A percentile compares a stretch with the other conserved stretches of the same genome.
phyloP scores from a whole-genome alignment of 2,329 filamentous ascomycete species.

The Microcyclospora pomicola region DNA sequence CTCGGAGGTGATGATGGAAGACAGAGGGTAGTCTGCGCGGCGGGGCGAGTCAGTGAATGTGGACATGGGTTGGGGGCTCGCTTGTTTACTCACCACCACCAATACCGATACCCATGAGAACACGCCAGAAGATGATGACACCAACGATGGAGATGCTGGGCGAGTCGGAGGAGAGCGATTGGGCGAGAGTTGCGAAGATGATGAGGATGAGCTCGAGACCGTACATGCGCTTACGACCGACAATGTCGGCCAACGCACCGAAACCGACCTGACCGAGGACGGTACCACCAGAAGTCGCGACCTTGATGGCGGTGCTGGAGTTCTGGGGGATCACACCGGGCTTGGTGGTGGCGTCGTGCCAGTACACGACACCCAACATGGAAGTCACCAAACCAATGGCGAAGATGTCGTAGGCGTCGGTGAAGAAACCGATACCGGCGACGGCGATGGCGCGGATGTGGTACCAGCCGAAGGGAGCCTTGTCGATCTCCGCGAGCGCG shows the following conservation, averaged over 20 bases:
- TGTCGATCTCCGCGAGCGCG: slow-evolving; percentile 66
- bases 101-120: slow-evolving; percentile 66
- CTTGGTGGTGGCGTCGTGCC: slow-evolving; percentile 28
- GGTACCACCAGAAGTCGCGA: slow-evolving; percentile 69
- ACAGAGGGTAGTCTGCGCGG: slow-evolving; percentile 58
- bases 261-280: slow-evolving; percentile 73
- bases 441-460: slow-evolving; percentile 65
- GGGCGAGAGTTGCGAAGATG: slow-evolving; percentile 63
- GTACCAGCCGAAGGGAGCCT: slow-evolving; percentile 72
- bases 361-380: slow-evolving; percentile 72
- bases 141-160: slow-evolving; percentile 48
- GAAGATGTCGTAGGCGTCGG: slow-evolving; percentile 69
- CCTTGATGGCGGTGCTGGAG: slow-evolving; percentile 72
- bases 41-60: not conserved
- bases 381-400: slow-evolving; percentile 57
- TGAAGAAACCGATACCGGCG: slow-evolving; percentile 79
- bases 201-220: slow-evolving; percentile 69
- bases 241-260: slow-evolving; percentile 60
- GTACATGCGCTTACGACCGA: slow-evolving; percentile 69
- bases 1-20: slow-evolving; percentile 73
- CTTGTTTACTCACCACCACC: slow-evolving; percentile 38
- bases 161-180: slow-evolving; percentile 52
- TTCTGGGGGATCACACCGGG: slow-evolving; percentile 44
- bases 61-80: not conserved
- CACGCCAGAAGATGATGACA: slow-evolving; percentile 66